Evolutionary conservation across 495 filamentous ascomycete species (phyloP).

Genomic region (Xylaria scruposa): DNA sequence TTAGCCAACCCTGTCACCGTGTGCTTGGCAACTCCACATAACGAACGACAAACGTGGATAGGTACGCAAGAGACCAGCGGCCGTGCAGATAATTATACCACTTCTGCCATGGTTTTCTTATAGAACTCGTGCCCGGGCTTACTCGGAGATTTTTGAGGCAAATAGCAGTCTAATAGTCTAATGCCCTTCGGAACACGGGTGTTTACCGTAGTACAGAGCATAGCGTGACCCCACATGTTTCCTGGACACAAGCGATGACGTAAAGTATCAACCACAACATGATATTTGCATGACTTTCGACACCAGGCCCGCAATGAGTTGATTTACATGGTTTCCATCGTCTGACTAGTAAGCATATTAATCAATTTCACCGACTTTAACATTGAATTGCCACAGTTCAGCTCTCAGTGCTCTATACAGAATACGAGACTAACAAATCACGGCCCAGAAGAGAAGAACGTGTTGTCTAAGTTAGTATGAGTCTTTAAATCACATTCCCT

Average conservation of each 20-base stretch:
- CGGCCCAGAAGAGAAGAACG: neutral
- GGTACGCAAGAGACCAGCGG: neutral
- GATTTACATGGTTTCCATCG: neutral
- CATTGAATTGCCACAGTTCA: neutral
- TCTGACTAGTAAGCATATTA: neutral
- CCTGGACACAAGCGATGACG: neutral
- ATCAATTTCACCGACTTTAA: neutral
- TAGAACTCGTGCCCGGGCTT: neutral
- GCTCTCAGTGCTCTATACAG: neutral
- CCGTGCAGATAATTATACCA: neutral
- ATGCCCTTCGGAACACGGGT: neutral
- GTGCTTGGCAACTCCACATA: neutral
- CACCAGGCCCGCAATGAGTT: neutral
- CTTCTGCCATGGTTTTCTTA: neutral
- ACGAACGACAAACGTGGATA: neutral
- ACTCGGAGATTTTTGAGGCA: slow-evolving; percentile 4
- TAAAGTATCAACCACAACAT: neutral
- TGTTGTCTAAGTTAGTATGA: neutral
- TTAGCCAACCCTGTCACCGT: neutral
- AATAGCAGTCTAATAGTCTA: neutral
- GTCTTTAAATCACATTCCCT: neutral
- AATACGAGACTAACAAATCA: neutral
- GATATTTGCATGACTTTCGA: neutral
- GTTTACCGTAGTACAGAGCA: neutral
- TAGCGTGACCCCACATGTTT: neutral